Evolutionary conservation across 768 basidiomycete species (phyloP).

Genomic region (Suillus plorans): DNA sequence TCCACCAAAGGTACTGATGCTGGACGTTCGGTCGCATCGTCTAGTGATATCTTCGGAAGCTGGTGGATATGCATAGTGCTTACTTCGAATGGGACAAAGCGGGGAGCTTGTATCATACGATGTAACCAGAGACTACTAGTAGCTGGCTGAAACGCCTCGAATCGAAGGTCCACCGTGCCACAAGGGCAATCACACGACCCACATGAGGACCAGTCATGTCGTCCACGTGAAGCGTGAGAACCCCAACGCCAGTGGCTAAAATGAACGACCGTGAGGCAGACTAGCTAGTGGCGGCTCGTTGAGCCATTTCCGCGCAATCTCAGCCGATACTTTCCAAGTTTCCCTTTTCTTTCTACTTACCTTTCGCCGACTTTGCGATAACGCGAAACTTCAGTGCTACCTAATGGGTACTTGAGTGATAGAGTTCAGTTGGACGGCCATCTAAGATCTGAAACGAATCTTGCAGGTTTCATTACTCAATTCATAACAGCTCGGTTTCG

Average conservation of each 20-base stretch:
- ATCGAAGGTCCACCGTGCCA: neutral
- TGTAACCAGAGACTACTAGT: neutral
- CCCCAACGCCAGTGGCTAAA: neutral
- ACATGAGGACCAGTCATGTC: neutral
- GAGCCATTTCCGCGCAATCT: neutral
- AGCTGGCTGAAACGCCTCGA: neutral
- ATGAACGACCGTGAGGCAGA: neutral
- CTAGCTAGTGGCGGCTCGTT: neutral
- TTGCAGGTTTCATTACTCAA: neutral
- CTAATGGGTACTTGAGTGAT: neutral
- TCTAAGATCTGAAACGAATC: neutral
- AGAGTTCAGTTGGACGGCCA: neutral
- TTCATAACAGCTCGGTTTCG: neutral
- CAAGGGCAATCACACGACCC: neutral
- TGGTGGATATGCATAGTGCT: neutral
- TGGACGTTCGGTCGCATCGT: slow-evolving; percentile 5
- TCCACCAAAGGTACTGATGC: slow-evolving; percentile 13
- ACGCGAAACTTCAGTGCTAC: neutral
- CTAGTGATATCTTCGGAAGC: neutral
- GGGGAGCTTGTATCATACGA: neutral
- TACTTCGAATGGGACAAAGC: neutral
- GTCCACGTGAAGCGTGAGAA: neutral
- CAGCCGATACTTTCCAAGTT: neutral
- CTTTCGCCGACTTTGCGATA: neutral
- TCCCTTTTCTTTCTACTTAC: neutral